A percentile compares a stretch with the other conserved stretches of the same genome.
Evolutionary conservation across 441 rosid genomes (phyloP).

Genomic region (Populus hybrid): DNA sequence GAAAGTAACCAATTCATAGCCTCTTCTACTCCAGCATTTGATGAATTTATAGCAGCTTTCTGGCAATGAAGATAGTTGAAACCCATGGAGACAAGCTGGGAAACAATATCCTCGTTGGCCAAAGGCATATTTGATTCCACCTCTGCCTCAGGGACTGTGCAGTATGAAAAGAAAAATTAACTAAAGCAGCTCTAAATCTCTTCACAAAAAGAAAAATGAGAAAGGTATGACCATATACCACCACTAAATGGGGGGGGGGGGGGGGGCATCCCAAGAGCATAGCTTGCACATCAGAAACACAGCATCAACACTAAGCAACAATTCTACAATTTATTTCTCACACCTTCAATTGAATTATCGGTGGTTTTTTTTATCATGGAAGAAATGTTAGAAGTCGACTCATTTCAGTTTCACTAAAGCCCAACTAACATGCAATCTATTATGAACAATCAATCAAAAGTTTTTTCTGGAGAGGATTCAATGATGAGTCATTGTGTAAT

Average conservation of each 20-base stretch:
- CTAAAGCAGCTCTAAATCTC: background rate
- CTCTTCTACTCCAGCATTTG: slow-evolving; percentile 85
- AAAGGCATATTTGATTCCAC: slow-evolving; percentile 47
- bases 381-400: background rate
- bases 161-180: background rate
- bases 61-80: slow-evolving; percentile 83
- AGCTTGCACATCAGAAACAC: background rate
- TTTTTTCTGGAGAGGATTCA: too few species aligned
- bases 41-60: slow-evolving; percentile 89
- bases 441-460: background rate
- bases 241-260: background rate
- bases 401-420: background rate
- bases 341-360: background rate
- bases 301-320: background rate
- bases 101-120: slow-evolving; percentile 81
- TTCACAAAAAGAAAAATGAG: background rate
- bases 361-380: background rate
- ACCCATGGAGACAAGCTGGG: slow-evolving; percentile 91
- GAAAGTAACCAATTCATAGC: slow-evolving; percentile 96
- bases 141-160: slow-evolving; percentile 48
- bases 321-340: background rate
- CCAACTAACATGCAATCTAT: background rate
- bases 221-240: background rate
- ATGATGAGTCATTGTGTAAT: background rate
- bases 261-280: background rate